A percentile compares a stretch with the other conserved stretches of the same genome.
Evolutionary conservation across 176 grass and related monocot genomes (phyloP).

Genomic region (Zoysia japonica): DNA sequence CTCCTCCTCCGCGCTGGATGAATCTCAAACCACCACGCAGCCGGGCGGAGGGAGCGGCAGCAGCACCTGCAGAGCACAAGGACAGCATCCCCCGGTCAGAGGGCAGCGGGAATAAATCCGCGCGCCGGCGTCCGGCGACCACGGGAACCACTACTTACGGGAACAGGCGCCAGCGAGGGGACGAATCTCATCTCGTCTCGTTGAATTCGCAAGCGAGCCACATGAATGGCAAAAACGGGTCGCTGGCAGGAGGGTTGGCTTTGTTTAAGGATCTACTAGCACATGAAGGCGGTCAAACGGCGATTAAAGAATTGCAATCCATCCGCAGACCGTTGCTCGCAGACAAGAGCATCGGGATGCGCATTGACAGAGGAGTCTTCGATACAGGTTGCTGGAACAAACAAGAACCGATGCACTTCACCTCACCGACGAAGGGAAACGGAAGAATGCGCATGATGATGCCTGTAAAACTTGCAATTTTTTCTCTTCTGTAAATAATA

Average conservation of each 20-base stretch:
- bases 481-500: not conserved
- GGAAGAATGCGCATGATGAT: not conserved
- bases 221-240: slow-evolving; percentile 47
- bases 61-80: slow-evolving; percentile 64
- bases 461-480: not conserved
- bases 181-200: slow-evolving; percentile 61
- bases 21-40: slow-evolving; percentile 35
- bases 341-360: slow-evolving; percentile 38
- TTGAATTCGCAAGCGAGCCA: slow-evolving; percentile 46
- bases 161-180: slow-evolving; percentile 46
- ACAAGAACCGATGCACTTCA: not conserved
- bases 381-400: not conserved
- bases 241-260: not conserved
- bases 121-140: slow-evolving; percentile 78
- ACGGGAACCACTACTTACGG: slow-evolving; percentile 39
- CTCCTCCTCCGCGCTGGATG: not conserved
- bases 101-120: slow-evolving; percentile 70
- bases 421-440: not conserved
- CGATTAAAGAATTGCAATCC: slow-evolving; percentile 42
- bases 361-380: not conserved
- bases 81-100: slow-evolving; percentile 67
- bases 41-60: slow-evolving; percentile 24
- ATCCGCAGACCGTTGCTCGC: slow-evolving; percentile 21
- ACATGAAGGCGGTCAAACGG: slow-evolving; percentile 58
- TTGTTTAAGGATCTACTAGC: slow-evolving; percentile 25